Evolutionary conservation across 1,284 basidiomycete species (phyloP), one percentile per base, ranked within the genome.

Genomic region (Apiotrichum laibachii): DNA sequence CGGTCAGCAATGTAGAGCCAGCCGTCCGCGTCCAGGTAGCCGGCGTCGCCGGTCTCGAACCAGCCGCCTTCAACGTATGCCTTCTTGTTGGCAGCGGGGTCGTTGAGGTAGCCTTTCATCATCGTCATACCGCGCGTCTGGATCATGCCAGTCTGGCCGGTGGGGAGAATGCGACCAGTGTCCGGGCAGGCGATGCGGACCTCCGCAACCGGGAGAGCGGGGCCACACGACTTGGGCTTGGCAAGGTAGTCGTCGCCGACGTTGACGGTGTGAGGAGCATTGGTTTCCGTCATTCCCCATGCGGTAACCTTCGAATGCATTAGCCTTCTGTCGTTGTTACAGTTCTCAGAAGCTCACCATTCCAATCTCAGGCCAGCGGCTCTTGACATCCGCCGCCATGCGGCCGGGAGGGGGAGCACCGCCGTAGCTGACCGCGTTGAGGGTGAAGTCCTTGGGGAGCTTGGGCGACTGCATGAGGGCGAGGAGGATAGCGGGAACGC

Each of bases 281-380:
- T 77, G 8, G 72, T 75, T 64, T 77, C 75, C 2, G 72, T 74
- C 67, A 77, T 61, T 5, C 75, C 75, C 55, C 75, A 77, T 0
- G 71, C 74, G 43, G 43, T 44, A 19, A 44, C 43, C n/a, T 4
- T 2, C 40, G 40, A 18, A 16, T 18, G 13, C 13, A 7, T 31
- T 7, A 31, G 26, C 26, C 3, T 31, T 31, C 26, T 31, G 39
- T 16, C 13, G 13, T 5, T 7, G 40, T 4, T 18, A 42, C 40
- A 42, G 40, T 18, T 26, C 26, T 18, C 13, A 9, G 31, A 42
- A 46, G 18, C 21, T 44, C 39, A 35, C 15, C 22, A 51, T 19
- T 31, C 42, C 31, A 8, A 49, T 65, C 39, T 70, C 69, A 1
- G 75, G 75, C 66, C 68, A 74, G 58, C 64, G 45, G 31, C 33